Evolutionary conservation across 1,284 basidiomycete genomes (phyloP), one percentile per base, ranked within the genome.

Genomic region (Pseudozyma pruni): DNA sequence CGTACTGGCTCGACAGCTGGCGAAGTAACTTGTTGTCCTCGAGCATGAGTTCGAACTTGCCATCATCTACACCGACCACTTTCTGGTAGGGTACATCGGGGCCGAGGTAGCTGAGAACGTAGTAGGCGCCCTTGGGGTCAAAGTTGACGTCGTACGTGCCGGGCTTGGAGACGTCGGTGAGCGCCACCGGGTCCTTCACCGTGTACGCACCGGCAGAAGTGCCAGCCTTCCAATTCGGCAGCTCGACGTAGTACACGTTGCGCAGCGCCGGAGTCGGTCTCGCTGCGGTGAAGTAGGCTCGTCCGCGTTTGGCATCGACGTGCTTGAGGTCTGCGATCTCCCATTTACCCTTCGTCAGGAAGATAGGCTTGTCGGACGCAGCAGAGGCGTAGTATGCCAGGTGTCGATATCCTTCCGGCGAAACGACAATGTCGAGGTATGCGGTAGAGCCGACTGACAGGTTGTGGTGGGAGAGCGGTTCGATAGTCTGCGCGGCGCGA

Each of bases 271-370:
- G 91, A 1, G 88, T 89, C 0, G 93, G 90, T 60, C 89, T 89
- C 2, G 94, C 92, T 4, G 91, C 92, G 61, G 89, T 85, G 83
- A 96, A 96, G 84, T 95, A 97, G 32, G 94, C 89, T 34, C 90
- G 81, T 34, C 88, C 87, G 32, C 87, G 87, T 41, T 86, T 84
- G 4, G 85, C 75, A 80, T 96, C 90, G 17, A 96, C 87, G 2
- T 87, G 90, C 51, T 88, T 84, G 54, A 97, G 89, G 6, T 86
- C 86, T 17, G 86, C 87, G 4, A 98, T 91, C 83, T 98, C 95
- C 94, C 94, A 97, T 29, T 88, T 81, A 0, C 94, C 95, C 2
- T 85, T 85, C 0, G 95, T 97, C 31, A 98, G 85, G 85, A 93
- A 80, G 32, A 57, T 40, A 4, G 78, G 76, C 49, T 50, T 13